phyloP scores from a whole-genome alignment of 352 stramenopile genomes.

The Phytophthora pisi region DNA sequence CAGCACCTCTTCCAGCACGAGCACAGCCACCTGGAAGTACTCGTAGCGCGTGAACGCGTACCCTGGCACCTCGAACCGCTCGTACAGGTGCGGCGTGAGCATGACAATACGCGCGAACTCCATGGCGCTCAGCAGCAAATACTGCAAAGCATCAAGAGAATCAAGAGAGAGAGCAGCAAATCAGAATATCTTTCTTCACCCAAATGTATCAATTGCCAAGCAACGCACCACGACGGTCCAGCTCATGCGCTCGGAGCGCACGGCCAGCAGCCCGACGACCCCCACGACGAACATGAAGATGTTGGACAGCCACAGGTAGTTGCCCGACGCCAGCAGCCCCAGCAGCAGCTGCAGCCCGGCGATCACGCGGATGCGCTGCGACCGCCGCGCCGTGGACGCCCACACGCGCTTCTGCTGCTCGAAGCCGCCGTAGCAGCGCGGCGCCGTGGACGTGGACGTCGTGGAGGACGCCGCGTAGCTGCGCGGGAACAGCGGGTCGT shows the following conservation, averaged over 20 bases:
- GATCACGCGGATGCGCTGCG: slow-evolving; percentile 71
- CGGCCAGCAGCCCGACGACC: slow-evolving; percentile 67
- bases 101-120: slow-evolving; percentile 76
- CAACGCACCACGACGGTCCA: slow-evolving; percentile 75
- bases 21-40: slow-evolving; percentile 70
- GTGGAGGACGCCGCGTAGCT: slow-evolving; percentile 42
- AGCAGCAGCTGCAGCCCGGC: slow-evolving; percentile 64
- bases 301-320: slow-evolving; percentile 82
- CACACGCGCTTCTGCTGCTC: slow-evolving; percentile 83
- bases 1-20: slow-evolving; percentile 65
- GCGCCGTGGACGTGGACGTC: slow-evolving; percentile 42
- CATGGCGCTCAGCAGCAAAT: slow-evolving; percentile 73
- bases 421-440: slow-evolving; percentile 69
- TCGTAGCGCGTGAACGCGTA: slow-evolving; percentile 74
- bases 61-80: slow-evolving; percentile 57
- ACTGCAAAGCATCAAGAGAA: slow-evolving; percentile 35
- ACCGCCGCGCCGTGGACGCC: slow-evolving; percentile 62
- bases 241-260: slow-evolving; percentile 77
- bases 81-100: slow-evolving; percentile 67
- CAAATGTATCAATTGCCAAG: slow-evolving; percentile 6
- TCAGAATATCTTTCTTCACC: slow-evolving; percentile 14
- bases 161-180: slow-evolving; percentile 19
- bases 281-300: slow-evolving; percentile 77
- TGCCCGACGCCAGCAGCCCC: slow-evolving; percentile 60
- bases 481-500: slow-evolving; percentile 44